Evolutionary conservation across 352 stramenopile genomes (phyloP), one percentile per base, ranked within the genome.

Genomic region (Achlya hypogyna): DNA sequence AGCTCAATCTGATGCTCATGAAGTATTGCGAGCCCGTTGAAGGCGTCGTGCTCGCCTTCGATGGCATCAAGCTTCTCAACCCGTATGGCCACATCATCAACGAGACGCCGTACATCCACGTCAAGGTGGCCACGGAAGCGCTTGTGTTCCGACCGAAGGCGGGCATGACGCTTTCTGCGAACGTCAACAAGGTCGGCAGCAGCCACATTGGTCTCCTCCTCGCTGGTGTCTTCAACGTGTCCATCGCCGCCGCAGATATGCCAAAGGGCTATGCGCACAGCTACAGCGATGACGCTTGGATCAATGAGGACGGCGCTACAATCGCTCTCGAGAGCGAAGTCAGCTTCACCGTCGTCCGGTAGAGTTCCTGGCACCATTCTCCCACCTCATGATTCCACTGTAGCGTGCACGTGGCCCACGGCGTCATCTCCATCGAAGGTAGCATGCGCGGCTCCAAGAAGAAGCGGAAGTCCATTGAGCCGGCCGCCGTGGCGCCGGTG

Each of bases 171-270:
- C 73, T 93, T 28, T 69, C 76, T 31, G 84, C 75, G 18, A 60
- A 78, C 4, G 78, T 93, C 59, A 91, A 90, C 72, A 93, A 93
- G 76, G 89, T 93, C 60, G 84, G 84, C 43, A 90, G 81, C 71
- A 93, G 89, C 74, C 84, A 93, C 71, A 76, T 93, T 47, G 84
- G 84, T 66, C 84, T 93, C 77, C 77, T 93, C 51, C 84, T 91
- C 40, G 80, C 78, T 16, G 84, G 82, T 47, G 81, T 91, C 12
- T 93, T 93, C 66, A 93, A 91, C 64, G 84, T 82, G 18, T 93
- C 84, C 14, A 84, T 93, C 28, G 71, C 81, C 1, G 79, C 83
- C n/a, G 74, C 74, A 2, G 82, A 93, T 56, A 72, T 93, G 63
- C 81, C 84, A 38, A 80, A 82, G 69, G 81, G 81, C 43, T 93